Conservation (phyloP, 495 filamentous ascomycete genomes). For the Penicillium robsamsonii region DNA sequence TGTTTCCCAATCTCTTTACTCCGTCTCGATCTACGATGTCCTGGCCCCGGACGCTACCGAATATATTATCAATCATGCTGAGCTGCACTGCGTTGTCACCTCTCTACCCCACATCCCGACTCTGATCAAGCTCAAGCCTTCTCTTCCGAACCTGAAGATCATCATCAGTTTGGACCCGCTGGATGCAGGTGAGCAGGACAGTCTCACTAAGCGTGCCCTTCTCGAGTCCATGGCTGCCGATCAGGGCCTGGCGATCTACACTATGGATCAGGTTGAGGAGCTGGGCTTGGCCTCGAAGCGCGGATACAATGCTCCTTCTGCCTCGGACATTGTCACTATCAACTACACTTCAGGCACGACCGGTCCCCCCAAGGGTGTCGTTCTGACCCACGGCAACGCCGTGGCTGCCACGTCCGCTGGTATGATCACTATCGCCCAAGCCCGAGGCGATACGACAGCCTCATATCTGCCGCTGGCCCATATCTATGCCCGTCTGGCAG, state of each 20-base stretch:
- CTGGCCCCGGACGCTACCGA: conserved; percentile 86
- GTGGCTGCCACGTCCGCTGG: conserved; percentile 66
- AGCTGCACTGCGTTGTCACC: conserved; percentile 70
- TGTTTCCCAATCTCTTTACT: conserved; percentile 82
- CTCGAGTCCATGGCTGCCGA: conserved; percentile 70
- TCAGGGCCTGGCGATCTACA: conserved; percentile 71
- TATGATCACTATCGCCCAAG: conserved; percentile 50
- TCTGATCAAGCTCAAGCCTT: conserved; percentile 78
- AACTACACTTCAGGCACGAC: conserved; percentile 99
- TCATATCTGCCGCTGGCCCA: conserved; percentile 95
- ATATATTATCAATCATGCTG: conserved; percentile 91
- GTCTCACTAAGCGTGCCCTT: conserved; percentile 74
- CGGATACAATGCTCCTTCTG: conserved; percentile 63
- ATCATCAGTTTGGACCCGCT: conserved; percentile 90
- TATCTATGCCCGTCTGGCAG: conserved; percentile 82
- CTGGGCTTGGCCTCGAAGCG: conserved; percentile 67
- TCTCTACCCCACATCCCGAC: conserved; percentile 83
- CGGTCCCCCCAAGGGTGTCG: conserved; percentile 89
- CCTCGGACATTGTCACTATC: conserved; percentile 83
- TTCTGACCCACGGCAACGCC: conserved; percentile 79
- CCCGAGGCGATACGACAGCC: conserved; percentile 57
- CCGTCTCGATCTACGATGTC: conserved; percentile 95
- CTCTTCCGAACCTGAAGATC: conserved; percentile 75
- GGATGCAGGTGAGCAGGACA: conserved; percentile 72
- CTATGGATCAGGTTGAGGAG: conserved; percentile 73